These are phyloP conservation scores for Garcileccinum viscosum DNA, from an alignment of 1,284 basidiomycete genomes.

Conservation along the genomic window DNA sequence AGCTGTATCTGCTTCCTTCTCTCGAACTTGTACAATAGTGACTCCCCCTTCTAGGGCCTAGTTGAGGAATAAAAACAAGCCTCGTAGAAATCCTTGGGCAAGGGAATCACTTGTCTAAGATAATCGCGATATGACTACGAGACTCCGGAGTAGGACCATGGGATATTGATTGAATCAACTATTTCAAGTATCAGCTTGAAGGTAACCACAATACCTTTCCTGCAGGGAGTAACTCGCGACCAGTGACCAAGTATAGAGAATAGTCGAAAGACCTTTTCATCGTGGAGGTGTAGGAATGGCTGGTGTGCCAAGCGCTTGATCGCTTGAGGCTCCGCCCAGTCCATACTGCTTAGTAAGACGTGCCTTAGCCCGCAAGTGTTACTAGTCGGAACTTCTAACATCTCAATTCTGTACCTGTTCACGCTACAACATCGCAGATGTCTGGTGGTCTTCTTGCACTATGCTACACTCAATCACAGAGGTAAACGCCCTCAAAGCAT, in stretches of 20 bases:
- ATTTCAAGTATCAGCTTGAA: constrained; percentile 2
- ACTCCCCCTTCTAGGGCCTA: constrained; percentile 87
- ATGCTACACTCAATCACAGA: constrained; percentile 11
- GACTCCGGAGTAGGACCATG: background rate
- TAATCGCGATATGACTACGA: constrained; percentile 62
- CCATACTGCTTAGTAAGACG: background rate
- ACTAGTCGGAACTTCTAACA: too few relatives aligned
- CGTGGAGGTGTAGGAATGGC: background rate
- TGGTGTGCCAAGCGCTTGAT: too few relatives aligned
- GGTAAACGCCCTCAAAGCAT: constrained; percentile 3
- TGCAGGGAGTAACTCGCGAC: constrained; percentile 78
- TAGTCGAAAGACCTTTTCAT: constrained; percentile 58
- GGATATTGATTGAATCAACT: background rate
- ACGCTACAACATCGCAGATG: background rate
- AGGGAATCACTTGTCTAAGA: constrained; percentile 70
- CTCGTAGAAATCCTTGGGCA: background rate
- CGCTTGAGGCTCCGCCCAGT: too few relatives aligned
- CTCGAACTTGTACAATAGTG: constrained; percentile 88
- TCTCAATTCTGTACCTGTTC: too few relatives aligned
- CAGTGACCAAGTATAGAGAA: constrained; percentile 87
- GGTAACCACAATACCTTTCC: constrained; percentile 65
- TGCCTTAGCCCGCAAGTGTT: too few relatives aligned
- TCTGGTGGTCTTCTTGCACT: background rate
- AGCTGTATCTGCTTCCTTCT: constrained; percentile 81
- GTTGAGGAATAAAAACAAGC: constrained; percentile 11